Evolutionary conservation across 176 grass and related monocot genomes (phyloP).

Genomic region (Pontederia crassipes): DNA sequence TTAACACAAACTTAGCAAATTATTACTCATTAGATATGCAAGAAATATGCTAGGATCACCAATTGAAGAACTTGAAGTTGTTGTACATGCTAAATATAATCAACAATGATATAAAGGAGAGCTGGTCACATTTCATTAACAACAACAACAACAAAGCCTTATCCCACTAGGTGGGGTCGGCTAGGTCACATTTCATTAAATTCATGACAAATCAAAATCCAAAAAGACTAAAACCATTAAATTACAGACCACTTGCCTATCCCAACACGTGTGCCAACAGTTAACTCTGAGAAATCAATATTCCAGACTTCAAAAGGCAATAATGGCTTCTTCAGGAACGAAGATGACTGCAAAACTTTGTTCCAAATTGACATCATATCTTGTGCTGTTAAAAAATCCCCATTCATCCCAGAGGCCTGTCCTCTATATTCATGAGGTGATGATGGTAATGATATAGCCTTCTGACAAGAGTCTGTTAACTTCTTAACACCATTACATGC

Average conservation of each 20-base stretch:
- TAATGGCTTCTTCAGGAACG: constrained; percentile 75
- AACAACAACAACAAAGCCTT: too few relatives aligned
- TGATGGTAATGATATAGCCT: constrained; percentile 82
- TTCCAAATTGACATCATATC: constrained; percentile 75
- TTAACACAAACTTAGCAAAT: too few relatives aligned
- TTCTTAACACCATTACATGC: constrained; percentile 41
- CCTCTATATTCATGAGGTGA: constrained; percentile 67
- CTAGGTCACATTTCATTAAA: too few relatives aligned
- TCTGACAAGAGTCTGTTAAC: constrained; percentile 46
- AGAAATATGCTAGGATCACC: too few relatives aligned
- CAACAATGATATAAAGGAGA: too few relatives aligned
- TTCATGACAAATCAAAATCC: too few relatives aligned
- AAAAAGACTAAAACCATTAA: too few relatives aligned
- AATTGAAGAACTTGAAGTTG: too few relatives aligned
- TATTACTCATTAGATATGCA: too few relatives aligned
- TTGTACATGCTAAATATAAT: too few relatives aligned
- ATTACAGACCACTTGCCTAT: constrained; percentile 53
- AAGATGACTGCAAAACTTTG: constrained; percentile 69
- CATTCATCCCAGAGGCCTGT: constrained; percentile 37
- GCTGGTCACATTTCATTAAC: too few relatives aligned
- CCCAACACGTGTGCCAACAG: constrained; percentile 90
- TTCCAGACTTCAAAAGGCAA: constrained; percentile 90
- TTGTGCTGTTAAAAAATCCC: constrained; percentile 49
- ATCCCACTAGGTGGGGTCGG: too few relatives aligned
- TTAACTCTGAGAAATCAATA: constrained; percentile 90